Percentiles rank a stretch among this genome's conserved stretches.
These are phyloP conservation scores for Penicillium sp. DNA, from an alignment of 2,329 filamentous ascomycete species.

Conservation along the genomic window DNA sequence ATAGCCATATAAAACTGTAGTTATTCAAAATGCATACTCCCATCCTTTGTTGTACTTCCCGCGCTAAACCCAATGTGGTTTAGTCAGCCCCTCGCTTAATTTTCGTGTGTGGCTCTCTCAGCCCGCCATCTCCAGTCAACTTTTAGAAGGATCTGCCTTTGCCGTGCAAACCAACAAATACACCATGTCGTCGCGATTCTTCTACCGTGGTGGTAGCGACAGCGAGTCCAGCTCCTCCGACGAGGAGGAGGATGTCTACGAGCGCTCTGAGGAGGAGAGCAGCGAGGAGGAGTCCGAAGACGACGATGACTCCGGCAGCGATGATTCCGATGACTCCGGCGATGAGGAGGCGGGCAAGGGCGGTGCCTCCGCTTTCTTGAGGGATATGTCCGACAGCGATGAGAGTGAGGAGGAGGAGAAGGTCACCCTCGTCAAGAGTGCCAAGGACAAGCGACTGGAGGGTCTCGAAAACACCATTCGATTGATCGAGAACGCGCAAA, in stretches of 20 bases:
- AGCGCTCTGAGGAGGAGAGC: conserved; percentile 68
- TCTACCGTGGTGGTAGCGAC: conserved; percentile 94
- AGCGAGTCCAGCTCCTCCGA: conserved; percentile 90
- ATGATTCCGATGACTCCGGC: conserved; percentile 47
- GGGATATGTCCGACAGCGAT: conserved; percentile 74
- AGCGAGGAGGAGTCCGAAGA: conserved; percentile 62
- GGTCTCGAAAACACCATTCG: conserved; percentile 89
- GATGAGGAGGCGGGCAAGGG: conserved; percentile 63
- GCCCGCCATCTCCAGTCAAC: conserved; percentile 27
- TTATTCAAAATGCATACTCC: too few species aligned
- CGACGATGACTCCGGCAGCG: conserved; percentile 62
- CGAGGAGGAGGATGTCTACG: conserved; percentile 87
- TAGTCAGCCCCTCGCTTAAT: conserved; percentile 50
- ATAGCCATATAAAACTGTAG: too few species aligned
- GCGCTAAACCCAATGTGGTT: conserved; percentile 34
- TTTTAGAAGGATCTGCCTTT: conserved; percentile 31
- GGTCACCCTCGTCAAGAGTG: conserved; percentile 88
- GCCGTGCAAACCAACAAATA: conserved; percentile 24
- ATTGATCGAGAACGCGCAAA: conserved; percentile 93
- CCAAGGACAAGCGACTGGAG: conserved; percentile 95
- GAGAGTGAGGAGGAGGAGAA: conserved; percentile 84
- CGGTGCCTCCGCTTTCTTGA: conserved; percentile 84
- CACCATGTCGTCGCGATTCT: conserved; percentile 90
- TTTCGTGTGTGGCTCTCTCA: conserved; percentile 48
- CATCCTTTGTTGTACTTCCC: neutral